phyloP scores from a whole-genome alignment of 345 rosid species.

The Rhodomyrtus tomentosa region DNA sequence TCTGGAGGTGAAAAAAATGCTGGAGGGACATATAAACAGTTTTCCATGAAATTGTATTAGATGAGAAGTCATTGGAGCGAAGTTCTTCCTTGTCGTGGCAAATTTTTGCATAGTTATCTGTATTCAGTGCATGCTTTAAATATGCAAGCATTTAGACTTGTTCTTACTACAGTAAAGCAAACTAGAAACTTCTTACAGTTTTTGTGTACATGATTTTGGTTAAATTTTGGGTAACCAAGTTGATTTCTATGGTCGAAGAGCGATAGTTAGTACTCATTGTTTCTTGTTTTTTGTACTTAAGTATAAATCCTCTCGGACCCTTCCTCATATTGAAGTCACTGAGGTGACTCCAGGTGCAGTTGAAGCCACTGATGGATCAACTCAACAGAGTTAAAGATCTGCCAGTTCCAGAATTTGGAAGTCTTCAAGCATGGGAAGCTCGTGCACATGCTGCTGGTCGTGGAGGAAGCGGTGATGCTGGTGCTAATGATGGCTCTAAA shows the following conservation, averaged over 20 bases:
- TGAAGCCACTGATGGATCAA: conserved; percentile 67
- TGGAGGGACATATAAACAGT: not conserved
- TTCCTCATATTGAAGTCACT: not conserved
- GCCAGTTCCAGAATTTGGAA: conserved; percentile 63
- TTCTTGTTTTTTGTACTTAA: not conserved
- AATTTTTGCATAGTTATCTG: not conserved
- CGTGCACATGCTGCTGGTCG: conserved; percentile 65
- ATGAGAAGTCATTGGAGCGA: not conserved
- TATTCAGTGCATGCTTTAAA: not conserved
- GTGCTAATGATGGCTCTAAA: conserved; percentile 65
- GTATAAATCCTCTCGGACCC: not conserved
- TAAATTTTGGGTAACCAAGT: not conserved
- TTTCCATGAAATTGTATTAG: not conserved
- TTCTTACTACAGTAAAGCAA: not conserved
- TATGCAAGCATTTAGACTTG: not conserved
- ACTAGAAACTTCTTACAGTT: not conserved
- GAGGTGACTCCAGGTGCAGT: conserved; percentile 48
- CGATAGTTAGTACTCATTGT: not conserved
- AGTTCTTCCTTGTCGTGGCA: not conserved
- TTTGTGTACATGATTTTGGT: not conserved
- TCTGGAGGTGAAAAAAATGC: not conserved
- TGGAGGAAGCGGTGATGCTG: conserved; percentile 41
- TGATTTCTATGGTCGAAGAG: not conserved
- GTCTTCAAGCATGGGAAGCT: conserved; percentile 85
- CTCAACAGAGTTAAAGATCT: conserved; percentile 77